Evolutionary conservation across 2,329 filamentous ascomycete genomes (phyloP).

Genomic region (Bipolaris sorokiniana): DNA sequence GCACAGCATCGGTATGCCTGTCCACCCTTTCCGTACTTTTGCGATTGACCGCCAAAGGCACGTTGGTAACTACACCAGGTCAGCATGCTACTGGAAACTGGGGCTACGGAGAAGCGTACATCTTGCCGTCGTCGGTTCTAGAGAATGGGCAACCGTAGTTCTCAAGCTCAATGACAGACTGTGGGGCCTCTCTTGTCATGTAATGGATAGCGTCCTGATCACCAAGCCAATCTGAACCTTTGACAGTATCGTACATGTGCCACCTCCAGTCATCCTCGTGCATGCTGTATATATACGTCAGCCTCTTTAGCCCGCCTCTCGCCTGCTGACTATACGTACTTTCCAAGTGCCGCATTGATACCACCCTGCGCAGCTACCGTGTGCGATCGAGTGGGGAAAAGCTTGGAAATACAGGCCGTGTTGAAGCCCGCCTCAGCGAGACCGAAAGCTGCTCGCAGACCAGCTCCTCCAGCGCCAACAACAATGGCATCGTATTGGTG

Average conservation of each 20-base stretch:
- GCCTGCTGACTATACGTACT: constrained; percentile 51
- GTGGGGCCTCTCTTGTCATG: constrained; percentile 94
- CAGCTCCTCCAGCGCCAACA: constrained; percentile 81
- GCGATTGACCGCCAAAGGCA: constrained; percentile 96
- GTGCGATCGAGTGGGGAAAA: constrained; percentile 85
- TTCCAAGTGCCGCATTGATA: constrained; percentile 87
- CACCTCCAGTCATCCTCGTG: constrained; percentile 98
- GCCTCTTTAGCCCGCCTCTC: neutral
- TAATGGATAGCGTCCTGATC: constrained; percentile 98
- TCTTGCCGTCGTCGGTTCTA: constrained; percentile 93
- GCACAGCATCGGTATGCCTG: constrained; percentile 98
- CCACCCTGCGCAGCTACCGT: constrained; percentile 79
- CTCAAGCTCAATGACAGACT: constrained; percentile 91
- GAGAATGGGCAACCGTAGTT: constrained; percentile 98
- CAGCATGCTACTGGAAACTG: constrained; percentile 2
- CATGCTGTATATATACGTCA: constrained; percentile 64
- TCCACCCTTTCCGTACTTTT: constrained; percentile 93
- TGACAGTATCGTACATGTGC: constrained; percentile 99
- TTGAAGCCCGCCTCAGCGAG: constrained; percentile 89
- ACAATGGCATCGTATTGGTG: constrained; percentile 99
- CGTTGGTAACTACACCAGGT: constrained; percentile 77
- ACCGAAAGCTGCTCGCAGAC: constrained; percentile 82
- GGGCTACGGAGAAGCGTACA: constrained; percentile 58
- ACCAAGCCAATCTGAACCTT: constrained; percentile 96
- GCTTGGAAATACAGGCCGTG: constrained; percentile 84